Conservation (phyloP, 2,329 filamentous ascomycete genomes). For the Beauveria varroae region DNA sequence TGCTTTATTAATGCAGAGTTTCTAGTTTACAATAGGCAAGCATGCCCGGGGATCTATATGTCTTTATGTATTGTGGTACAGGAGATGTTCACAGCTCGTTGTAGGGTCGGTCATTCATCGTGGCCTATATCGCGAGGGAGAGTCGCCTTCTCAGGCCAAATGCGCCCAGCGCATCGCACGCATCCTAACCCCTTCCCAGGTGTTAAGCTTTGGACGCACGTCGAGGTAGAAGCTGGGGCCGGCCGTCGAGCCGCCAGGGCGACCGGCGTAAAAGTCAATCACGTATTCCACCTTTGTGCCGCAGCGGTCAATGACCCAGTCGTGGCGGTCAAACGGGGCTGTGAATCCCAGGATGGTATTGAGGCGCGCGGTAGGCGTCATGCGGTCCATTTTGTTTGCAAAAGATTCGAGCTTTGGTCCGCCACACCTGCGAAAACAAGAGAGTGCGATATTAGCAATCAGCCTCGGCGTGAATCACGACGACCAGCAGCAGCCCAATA, state of each 20-base stretch:
- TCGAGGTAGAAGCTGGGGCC: conserved; percentile 58
- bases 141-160: conserved; percentile 30
- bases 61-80: conserved; percentile 6
- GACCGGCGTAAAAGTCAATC: conserved; percentile 93
- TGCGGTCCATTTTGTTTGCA: conserved; percentile 57
- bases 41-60: not conserved
- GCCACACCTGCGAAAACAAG: conserved; percentile 38
- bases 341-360: conserved; percentile 85
- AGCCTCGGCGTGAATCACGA: not conserved
- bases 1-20: conserved; percentile 3
- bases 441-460: not conserved
- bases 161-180: conserved; percentile 44
- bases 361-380: conserved; percentile 77
- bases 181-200: conserved; percentile 63
- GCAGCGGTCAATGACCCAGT: conserved; percentile 94
- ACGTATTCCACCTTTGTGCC: conserved; percentile 84
- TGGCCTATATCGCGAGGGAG: not conserved
- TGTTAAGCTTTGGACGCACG: conserved; percentile 61
- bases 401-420: conserved; percentile 82
- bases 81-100: not conserved
- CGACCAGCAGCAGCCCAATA: not conserved
- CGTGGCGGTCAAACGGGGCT: conserved; percentile 88
- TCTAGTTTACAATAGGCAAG: not conserved
- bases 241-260: conserved; percentile 29
- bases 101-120: not conserved